A percentile compares a stretch with the other conserved stretches of the same genome.
These are phyloP conservation scores for Isabelozyma heimii DNA, from an alignment of 805 yeast genomes.

Conservation along the genomic window DNA sequence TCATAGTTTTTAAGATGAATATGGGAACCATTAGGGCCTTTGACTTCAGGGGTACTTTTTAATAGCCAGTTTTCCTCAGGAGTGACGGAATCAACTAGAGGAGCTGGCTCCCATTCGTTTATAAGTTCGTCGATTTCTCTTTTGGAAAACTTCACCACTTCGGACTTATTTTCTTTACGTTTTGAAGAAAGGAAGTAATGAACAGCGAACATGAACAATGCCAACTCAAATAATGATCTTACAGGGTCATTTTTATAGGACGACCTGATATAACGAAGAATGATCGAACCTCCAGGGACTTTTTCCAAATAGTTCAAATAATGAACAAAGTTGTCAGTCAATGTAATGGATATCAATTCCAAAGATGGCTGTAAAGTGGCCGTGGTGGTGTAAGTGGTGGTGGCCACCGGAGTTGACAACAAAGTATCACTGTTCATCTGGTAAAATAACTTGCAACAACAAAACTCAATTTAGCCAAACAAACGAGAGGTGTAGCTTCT, in stretches of 20 bases:
- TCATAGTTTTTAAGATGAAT: slow-evolving; percentile 26
- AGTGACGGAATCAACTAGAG: slow-evolving; percentile 59
- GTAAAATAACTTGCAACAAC: no score
- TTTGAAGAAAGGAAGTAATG: slow-evolving; percentile 78
- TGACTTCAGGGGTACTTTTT: slow-evolving; percentile 59
- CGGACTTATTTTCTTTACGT: slow-evolving; percentile 71
- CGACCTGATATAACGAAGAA: slow-evolving; percentile 70
- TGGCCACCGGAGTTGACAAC: slow-evolving; percentile 15
- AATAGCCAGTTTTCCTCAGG: slow-evolving; percentile 60
- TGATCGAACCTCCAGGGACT: slow-evolving; percentile 56
- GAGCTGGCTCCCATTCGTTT: slow-evolving; percentile 91
- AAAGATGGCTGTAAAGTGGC: slow-evolving; percentile 35
- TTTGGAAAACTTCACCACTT: slow-evolving; percentile 56
- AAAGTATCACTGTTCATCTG: slow-evolving; percentile 1
- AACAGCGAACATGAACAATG: slow-evolving; percentile 76
- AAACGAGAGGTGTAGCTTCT: no score
- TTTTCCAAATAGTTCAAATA: slow-evolving; percentile 34
- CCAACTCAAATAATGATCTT: slow-evolving; percentile 77
- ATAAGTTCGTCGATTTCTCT: slow-evolving; percentile 78
- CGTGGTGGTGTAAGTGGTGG: slow-evolving; percentile 25
- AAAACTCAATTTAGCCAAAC: no score
- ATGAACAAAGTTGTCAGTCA: slow-evolving; percentile 31
- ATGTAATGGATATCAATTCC: slow-evolving; percentile 30
- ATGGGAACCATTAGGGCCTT: slow-evolving; percentile 50
- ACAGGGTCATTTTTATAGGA: slow-evolving; percentile 94